Conservation (phyloP, 192 early-diverging fungal genomes). For the Umbelopsis ramanniana region DNA sequence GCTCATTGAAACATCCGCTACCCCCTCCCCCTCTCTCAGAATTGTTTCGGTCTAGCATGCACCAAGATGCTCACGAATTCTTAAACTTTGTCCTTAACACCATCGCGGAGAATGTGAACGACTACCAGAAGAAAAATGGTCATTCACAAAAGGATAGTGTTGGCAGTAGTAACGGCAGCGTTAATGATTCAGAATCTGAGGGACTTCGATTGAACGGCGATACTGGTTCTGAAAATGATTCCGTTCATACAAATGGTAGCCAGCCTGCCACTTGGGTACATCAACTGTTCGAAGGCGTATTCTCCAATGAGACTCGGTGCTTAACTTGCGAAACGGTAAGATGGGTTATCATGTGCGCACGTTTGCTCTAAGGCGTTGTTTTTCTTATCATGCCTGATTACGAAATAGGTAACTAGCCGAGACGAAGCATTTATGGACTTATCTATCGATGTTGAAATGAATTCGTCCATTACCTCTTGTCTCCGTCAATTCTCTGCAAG, state of each 20-base stretch:
- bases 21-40: slow-evolving; percentile 64
- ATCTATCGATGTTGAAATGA: slow-evolving; percentile 95
- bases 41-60: slow-evolving; percentile 89
- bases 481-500: slow-evolving; percentile 95
- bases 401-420: slow-evolving; percentile 74
- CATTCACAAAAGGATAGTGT: slow-evolving; percentile 14
- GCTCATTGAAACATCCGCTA: neutral
- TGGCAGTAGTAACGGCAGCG: slow-evolving; percentile 25
- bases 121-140: slow-evolving; percentile 61
- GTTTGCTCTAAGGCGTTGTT: neutral
- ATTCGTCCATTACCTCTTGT: slow-evolving; percentile 93
- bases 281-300: slow-evolving; percentile 90
- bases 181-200: slow-evolving; percentile 3
- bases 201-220: neutral
- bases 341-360: neutral
- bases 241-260: slow-evolving; percentile 21
- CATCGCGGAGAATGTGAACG: slow-evolving; percentile 84
- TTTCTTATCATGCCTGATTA: neutral
- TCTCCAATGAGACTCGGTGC: slow-evolving; percentile 97
- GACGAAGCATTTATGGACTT: slow-evolving; percentile 97
- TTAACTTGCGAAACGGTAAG: slow-evolving; percentile 92
- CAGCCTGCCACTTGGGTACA: slow-evolving; percentile 85
- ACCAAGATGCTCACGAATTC: slow-evolving; percentile 99
- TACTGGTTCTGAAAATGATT: slow-evolving; percentile 9
- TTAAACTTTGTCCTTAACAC: slow-evolving; percentile 93